phyloP scores from a whole-genome alignment of 441 rosid genomes.

The Manihot esculenta region DNA sequence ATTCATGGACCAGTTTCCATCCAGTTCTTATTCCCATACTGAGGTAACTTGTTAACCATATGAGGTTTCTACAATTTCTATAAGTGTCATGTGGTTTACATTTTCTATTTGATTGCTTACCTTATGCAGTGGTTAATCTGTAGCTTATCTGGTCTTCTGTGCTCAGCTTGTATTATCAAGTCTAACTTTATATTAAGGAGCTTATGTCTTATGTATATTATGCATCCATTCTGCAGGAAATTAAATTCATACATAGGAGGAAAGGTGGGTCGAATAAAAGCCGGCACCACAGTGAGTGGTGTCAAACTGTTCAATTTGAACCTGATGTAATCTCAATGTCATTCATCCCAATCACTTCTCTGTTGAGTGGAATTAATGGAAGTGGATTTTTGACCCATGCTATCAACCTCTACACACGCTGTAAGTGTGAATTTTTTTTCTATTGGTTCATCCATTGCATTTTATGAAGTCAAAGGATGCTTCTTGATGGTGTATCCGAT shows the following conservation, averaged over 20 bases:
- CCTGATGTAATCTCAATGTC: slow-evolving; percentile 95
- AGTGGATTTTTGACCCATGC: slow-evolving; percentile 98
- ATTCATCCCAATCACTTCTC: slow-evolving; percentile 81
- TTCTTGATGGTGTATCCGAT: neutral
- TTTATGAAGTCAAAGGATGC: neutral
- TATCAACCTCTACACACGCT: slow-evolving; percentile 86
- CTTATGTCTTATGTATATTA: neutral
- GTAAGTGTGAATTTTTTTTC: slow-evolving; percentile 50
- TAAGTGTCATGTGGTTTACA: neutral
- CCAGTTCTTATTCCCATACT: slow-evolving; percentile 25
- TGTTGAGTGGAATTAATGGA: slow-evolving; percentile 88
- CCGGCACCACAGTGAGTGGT: slow-evolving; percentile 80
- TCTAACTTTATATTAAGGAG: neutral
- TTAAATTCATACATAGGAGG: slow-evolving; percentile 63
- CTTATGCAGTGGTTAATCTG: neutral
- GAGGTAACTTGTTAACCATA: slow-evolving; percentile 20
- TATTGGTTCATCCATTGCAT: neutral
- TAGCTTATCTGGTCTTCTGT: neutral
- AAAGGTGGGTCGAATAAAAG: slow-evolving; percentile 75
- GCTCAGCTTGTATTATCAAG: neutral
- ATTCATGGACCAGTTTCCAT: slow-evolving; percentile 21
- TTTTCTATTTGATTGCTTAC: neutral
- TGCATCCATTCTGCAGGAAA: slow-evolving; percentile 50
- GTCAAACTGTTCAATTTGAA: slow-evolving; percentile 79
- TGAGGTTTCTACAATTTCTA: neutral